Evolutionary conservation across 164 flowering plant genomes (phyloP).

Genomic region (Liquidambar formosana): DNA sequence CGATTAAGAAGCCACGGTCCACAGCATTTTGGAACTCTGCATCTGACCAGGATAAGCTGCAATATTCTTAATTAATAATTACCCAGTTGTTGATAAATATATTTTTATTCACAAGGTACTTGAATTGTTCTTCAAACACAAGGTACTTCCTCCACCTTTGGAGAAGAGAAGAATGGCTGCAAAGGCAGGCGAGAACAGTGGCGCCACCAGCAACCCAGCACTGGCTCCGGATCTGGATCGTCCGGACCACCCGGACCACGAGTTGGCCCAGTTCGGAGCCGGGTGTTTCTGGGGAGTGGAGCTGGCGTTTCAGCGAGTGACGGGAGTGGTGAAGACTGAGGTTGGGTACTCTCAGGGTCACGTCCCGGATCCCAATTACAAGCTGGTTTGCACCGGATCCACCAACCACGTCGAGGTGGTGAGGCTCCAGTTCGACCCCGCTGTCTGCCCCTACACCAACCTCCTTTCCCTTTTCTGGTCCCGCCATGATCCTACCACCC

Average conservation of each 20-base stretch:
- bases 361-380: constrained; percentile 59
- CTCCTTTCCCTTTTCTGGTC: constrained; percentile 79
- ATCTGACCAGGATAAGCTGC: no score
- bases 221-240: constrained; percentile 46
- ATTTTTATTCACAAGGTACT: no score
- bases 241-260: constrained; percentile 45
- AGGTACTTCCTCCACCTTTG: no score
- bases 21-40: no score
- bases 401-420: constrained; percentile 83
- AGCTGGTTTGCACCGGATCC: constrained; percentile 60
- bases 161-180: neutral
- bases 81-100: no score
- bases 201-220: constrained; percentile 62
- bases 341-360: constrained; percentile 91
- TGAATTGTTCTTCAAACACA: no score
- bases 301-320: constrained; percentile 75
- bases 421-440: constrained; percentile 76
- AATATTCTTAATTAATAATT: no score
- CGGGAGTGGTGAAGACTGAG: constrained; percentile 79
- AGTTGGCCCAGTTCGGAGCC: constrained; percentile 85
- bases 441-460: constrained; percentile 45
- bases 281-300: constrained; percentile 99
- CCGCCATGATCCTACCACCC: constrained; percentile 82
- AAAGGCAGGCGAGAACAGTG: no score
- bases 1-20: no score